A percentile compares a stretch with the other conserved stretches of the same genome.
Conservation (phyloP, 177 flowering plant species). For the Tripterygium wilfordii region DNA sequence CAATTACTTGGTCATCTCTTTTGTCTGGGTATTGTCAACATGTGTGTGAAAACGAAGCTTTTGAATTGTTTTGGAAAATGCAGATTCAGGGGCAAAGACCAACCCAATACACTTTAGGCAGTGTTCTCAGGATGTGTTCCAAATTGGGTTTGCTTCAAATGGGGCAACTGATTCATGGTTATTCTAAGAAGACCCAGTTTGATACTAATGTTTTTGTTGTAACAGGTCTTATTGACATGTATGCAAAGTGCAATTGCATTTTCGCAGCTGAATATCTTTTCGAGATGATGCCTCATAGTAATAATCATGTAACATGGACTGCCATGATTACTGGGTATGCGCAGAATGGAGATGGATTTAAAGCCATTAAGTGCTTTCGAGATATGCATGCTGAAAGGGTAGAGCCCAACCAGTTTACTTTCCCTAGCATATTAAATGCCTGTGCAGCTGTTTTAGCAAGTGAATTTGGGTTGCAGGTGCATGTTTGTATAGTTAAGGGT, state of each 20-base stretch:
- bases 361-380: conserved; percentile 32
- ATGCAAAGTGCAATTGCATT: conserved; percentile 35
- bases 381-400: conserved; percentile 35
- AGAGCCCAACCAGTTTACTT: conserved; percentile 42
- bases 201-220: conserved; percentile 40
- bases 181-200: conserved; percentile 30
- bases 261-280: conserved; percentile 36
- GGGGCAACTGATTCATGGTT: conserved; percentile 49
- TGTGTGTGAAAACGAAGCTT: conserved; percentile 38
- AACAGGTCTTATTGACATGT: conserved; percentile 57
- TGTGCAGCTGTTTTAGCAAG: conserved; percentile 28
- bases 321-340: conserved; percentile 43
- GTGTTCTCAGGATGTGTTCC: conserved; percentile 30
- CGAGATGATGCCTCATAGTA: conserved; percentile 35
- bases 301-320: conserved; percentile 49
- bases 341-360: conserved; percentile 21
- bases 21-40: conserved; percentile 58
- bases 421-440: conserved; percentile 35
- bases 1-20: conserved; percentile 66
- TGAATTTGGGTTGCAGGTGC: conserved; percentile 45
- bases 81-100: conserved; percentile 25
- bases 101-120: conserved; percentile 56
- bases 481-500: conserved; percentile 31
- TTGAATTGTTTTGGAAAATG: too few species aligned
- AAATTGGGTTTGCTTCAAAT: conserved; percentile 24